phyloP scores from a whole-genome alignment of 495 filamentous ascomycete genomes.

The Trichoderma virens region DNA sequence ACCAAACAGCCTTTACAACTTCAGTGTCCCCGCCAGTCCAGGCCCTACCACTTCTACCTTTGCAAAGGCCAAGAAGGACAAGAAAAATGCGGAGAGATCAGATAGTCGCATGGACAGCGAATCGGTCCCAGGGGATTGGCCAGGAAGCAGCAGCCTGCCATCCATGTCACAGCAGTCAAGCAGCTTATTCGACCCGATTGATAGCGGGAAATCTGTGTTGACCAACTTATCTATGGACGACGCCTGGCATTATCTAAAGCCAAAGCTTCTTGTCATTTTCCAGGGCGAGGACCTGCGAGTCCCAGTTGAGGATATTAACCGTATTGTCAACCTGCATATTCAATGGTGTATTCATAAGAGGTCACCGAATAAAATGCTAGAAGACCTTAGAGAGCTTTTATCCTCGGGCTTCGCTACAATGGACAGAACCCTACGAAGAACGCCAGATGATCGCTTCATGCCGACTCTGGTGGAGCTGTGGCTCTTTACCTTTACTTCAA shows the following conservation, averaged over 20 bases:
- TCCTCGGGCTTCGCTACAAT: slow-evolving; percentile 75
- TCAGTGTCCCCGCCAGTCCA: slow-evolving; percentile 60
- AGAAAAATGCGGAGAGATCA: slow-evolving; percentile 79
- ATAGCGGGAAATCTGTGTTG: slow-evolving; percentile 54
- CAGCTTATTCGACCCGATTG: slow-evolving; percentile 33
- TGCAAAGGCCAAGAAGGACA: slow-evolving; percentile 64
- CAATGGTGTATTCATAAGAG: slow-evolving; percentile 67
- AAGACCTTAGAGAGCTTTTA: slow-evolving; percentile 73
- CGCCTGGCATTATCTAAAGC: slow-evolving; percentile 91
- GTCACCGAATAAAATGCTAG: slow-evolving; percentile 59
- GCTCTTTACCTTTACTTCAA: slow-evolving; percentile 81
- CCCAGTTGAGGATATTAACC: slow-evolving; percentile 92
- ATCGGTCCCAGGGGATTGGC: slow-evolving; percentile 41
- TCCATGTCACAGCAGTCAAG: slow-evolving; percentile 8
- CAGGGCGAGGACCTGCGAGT: slow-evolving; percentile 84
- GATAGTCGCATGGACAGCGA: slow-evolving; percentile 26
- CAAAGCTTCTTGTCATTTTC: slow-evolving; percentile 83
- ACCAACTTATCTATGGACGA: slow-evolving; percentile 73
- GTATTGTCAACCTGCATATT: slow-evolving; percentile 70
- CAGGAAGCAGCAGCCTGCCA: slow-evolving; percentile 39
- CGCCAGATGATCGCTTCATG: slow-evolving; percentile 76
- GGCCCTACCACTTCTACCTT: slow-evolving; percentile 62
- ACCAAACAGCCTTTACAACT: slow-evolving; percentile 73
- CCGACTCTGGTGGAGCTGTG: slow-evolving; percentile 86
- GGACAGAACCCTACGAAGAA: slow-evolving; percentile 69